phyloP scores from a whole-genome alignment of 1,284 basidiomycete genomes.

The Fomitopsis palustris region DNA sequence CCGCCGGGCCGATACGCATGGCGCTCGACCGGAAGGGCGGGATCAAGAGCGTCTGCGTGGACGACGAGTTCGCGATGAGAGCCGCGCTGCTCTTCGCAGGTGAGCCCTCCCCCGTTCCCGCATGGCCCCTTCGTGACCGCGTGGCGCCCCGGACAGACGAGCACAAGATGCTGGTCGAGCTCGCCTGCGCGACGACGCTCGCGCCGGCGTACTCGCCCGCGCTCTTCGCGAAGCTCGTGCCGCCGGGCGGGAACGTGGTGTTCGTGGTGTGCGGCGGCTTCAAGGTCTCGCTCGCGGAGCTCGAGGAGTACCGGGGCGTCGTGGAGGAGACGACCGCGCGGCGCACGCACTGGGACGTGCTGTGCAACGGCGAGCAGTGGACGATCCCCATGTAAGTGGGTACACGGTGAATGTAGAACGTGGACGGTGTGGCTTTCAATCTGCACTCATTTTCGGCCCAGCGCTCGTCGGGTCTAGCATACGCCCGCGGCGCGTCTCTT shows the following conservation, averaged over 20 bases:
- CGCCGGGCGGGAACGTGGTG: conserved; percentile 42
- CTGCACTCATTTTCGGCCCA: too few species aligned
- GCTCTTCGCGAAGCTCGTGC: conserved; percentile 51
- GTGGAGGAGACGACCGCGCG: conserved; percentile 32
- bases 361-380: conserved; percentile 36
- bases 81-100: conserved; percentile 53
- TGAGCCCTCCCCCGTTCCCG: conserved; percentile 22
- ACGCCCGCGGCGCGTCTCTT: too few species aligned
- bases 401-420: too few species aligned
- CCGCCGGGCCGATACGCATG: conserved; percentile 56
- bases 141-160: conserved; percentile 47
- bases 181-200: conserved; percentile 68
- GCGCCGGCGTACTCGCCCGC: conserved; percentile 55
- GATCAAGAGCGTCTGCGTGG: conserved; percentile 54
- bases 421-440: too few species aligned
- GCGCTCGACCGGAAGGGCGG: conserved; percentile 54
- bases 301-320: conserved; percentile 41
- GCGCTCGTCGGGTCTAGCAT: too few species aligned
- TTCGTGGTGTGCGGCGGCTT: conserved; percentile 74
- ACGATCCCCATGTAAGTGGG: conserved; percentile 16
- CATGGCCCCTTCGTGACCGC: background rate
- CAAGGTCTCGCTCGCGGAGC: conserved; percentile 56
- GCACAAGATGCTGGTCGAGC: conserved; percentile 69
- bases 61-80: conserved; percentile 68
- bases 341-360: conserved; percentile 33